Evolutionary conservation across 2,329 filamentous ascomycete species (phyloP), one percentile per base, ranked within the genome.

Genomic region (Aureobasidium vineae): DNA sequence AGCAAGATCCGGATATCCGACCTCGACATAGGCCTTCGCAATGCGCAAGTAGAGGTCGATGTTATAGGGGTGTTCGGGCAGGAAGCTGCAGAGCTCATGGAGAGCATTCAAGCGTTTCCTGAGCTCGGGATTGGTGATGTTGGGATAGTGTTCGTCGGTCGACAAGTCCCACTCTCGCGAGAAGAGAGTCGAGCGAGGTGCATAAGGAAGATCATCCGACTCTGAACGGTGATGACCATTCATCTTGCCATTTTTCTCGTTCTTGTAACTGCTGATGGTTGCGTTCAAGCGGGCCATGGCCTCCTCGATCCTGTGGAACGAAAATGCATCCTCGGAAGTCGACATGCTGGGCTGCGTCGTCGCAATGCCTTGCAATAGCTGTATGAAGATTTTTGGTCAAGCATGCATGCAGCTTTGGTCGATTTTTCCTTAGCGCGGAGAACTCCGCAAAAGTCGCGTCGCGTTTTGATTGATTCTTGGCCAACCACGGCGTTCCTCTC

Each of bases 1-100:
- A 5, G 92, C 92, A 45, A 99, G 85, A 76, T 99, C 95, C 0
- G 92, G 91, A 76, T 97, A 98, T 43, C 87, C 91, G 54, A 97
- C 83, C 53, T 86, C 81, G 19, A 87, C 84, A 76, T 97, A 87
- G 49, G 90, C 81, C 40, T 85, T 79, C 28, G 91, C 91, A 38
- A 93, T 86, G 69, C 89, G 84, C 11, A 89, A 79, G 31, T 78
- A 75, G 8, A 89, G 80, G 26, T 77, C 75, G 53, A 79, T 75
- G 68, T 77, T 79, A 69, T 80, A 80, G 10, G 78, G 77, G 6
- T 65, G 67, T 65, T 65, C 65, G n/a, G 67, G 59, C 5, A 69
- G n/a, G 49, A 68, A 69, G 40, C 65, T 64, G 52, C 53, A 59
- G 10, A 69, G 40, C 36, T 63, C 56, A 31, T 67, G 53, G 15